Base-by-base conservation (phyloP, 2,329 filamentous ascomycete species). In the Fonsecaea monophora region DNA sequence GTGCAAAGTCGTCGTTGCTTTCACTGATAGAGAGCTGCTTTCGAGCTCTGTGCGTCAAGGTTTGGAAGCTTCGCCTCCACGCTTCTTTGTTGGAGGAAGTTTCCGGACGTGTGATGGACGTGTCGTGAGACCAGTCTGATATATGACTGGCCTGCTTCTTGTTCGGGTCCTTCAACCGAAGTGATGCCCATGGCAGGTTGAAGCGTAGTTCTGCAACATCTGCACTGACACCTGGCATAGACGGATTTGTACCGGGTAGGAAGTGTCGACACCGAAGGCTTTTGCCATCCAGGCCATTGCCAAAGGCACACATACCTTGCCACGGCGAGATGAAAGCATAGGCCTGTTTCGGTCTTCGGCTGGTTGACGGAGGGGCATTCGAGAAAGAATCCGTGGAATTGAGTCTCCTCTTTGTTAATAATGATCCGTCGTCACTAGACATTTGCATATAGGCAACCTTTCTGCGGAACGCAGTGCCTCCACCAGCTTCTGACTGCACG, bases 231-330 rank as follows among this genome's bases (percentile, higher is more conserved):
- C 73, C 72, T 3, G 71, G 68, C 1, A 76, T 71, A 1, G 71
- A 67, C 4, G 75, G 71, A 21, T 76, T 73, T 21, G 71, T 67
- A 21, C 73, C 76, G 4, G 76, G 84, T 1, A 93, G 82, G n/a
- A 86, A 80, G 77, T 96, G 92, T 64, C 88, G 88, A 78, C 91
- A 94, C 76, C 88, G 88, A 13, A 96, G 79, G 63, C 87, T 90
- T 60, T 90, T 89, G 2, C 94, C 94, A 53, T 87, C 89, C 64
- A 88, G 84, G 42, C 91, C 90, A 0, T 93, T 95, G 15, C 87
- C 84, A 78, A 98, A 98, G 68, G 94, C 91, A 79, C 94, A 98
- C 50, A 86, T 86, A 15, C 92, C 91, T 68, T 92, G 89, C 94
- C 94, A 98, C 0, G 93, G 94, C 50, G 91, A 95, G 21, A 83